A percentile compares a stretch with the other conserved stretches of the same genome.
These are phyloP conservation scores for Boletus edulis DNA, from an alignment of 768 basidiomycete species.

Conservation along the genomic window DNA sequence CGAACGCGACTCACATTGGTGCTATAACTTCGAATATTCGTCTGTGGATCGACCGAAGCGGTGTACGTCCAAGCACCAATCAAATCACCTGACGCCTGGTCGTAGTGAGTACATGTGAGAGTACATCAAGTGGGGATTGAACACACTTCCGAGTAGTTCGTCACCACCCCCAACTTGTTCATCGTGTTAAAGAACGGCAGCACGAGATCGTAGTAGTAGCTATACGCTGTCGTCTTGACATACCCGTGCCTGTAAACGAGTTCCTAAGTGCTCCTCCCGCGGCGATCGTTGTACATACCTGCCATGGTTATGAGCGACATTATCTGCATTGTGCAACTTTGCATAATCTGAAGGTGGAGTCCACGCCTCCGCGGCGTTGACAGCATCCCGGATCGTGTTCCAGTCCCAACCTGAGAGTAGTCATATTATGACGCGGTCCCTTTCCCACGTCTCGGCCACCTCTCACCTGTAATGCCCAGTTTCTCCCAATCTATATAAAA, in stretches of 20 bases:
- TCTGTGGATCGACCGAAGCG: slow-evolving; percentile 14
- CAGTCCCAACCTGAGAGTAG: slow-evolving; percentile 9
- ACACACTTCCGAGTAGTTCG: slow-evolving; percentile 3
- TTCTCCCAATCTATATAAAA: slow-evolving; percentile 11
- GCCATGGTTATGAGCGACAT: slow-evolving; percentile 9
- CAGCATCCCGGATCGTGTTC: slow-evolving; percentile 6
- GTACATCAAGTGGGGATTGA: neutral
- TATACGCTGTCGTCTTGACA: too few relatives aligned
- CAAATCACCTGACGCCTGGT: slow-evolving; percentile 11
- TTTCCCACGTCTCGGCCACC: neutral
- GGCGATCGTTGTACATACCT: slow-evolving; percentile 1
- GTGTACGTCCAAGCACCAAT: slow-evolving; percentile 19
- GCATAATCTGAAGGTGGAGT: slow-evolving; percentile 9
- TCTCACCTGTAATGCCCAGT: slow-evolving; percentile 14
- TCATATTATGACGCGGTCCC: neutral
- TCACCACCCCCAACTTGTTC: slow-evolving; percentile 7
- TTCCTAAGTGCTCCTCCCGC: neutral
- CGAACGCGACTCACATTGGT: slow-evolving; percentile 8
- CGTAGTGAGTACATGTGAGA: neutral
- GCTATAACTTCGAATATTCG: slow-evolving; percentile 14
- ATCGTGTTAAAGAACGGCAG: slow-evolving; percentile 7
- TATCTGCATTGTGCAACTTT: slow-evolving; percentile 12
- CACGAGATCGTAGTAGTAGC: too few relatives aligned
- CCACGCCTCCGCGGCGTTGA: slow-evolving; percentile 16
- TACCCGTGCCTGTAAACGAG: too few relatives aligned